Conservation (phyloP, 768 basidiomycete species). For the Suillus clintonianus region DNA sequence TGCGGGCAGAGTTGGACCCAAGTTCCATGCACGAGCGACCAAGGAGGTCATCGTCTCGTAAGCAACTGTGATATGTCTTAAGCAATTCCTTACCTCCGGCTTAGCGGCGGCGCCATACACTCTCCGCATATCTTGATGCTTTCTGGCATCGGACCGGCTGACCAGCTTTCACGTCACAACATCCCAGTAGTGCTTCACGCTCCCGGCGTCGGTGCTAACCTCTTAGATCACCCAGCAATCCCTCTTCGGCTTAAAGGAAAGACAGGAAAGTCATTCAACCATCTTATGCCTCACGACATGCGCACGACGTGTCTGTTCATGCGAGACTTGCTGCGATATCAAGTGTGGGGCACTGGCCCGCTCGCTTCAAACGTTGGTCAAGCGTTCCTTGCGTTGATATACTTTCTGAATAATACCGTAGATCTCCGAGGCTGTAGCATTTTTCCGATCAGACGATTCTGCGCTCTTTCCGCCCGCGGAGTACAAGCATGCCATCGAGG, state of each 20-base stretch:
- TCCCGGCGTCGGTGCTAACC: constrained; percentile 69
- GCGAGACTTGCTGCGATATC: constrained; percentile 5
- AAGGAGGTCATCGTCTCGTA: constrained; percentile 47
- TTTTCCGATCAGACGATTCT: constrained; percentile 18
- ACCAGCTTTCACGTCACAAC: constrained; percentile 46
- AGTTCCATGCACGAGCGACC: constrained; percentile 44
- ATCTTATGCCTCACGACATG: constrained; percentile 1
- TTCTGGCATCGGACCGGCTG: constrained; percentile 68
- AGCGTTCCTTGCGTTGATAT: background rate
- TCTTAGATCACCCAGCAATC: constrained; percentile 45
- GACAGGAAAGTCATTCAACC: background rate
- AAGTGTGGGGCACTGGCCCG: constrained; percentile 39
- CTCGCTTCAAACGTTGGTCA: constrained; percentile 48
- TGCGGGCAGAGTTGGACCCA: constrained; percentile 24
- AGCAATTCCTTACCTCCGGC: constrained; percentile 18
- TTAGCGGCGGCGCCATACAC: constrained; percentile 49
- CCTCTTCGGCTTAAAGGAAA: background rate
- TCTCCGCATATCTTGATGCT: constrained; percentile 64
- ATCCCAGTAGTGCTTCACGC: constrained; percentile 61
- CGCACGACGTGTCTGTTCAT: constrained; percentile 2
- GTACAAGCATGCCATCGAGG: constrained; percentile 3
- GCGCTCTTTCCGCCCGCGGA: constrained; percentile 8
- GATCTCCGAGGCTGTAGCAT: constrained; percentile 17
- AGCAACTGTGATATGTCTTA: constrained; percentile 37
- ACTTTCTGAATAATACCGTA: constrained; percentile 2